Percentiles rank a stretch among this genome's conserved stretches.
These are phyloP conservation scores for Blastocystis sp. DNA, from an alignment of 352 stramenopile genomes.

Conservation along the genomic window DNA sequence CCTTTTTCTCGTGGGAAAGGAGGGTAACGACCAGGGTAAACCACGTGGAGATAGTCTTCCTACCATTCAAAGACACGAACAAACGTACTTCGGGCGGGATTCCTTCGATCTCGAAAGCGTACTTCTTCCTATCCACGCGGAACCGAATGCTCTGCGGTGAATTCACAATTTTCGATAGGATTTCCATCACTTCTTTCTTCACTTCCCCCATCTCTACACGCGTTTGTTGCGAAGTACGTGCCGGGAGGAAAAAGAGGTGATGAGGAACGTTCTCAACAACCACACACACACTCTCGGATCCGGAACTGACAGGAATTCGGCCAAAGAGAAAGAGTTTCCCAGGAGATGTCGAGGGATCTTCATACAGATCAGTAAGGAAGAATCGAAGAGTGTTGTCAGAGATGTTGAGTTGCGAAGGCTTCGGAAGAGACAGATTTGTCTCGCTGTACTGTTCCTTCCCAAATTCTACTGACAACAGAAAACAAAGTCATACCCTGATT, in stretches of 20 bases:
- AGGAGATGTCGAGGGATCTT: conserved; percentile 77
- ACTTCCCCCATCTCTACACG: conserved; percentile 73
- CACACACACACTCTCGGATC: conserved; percentile 73
- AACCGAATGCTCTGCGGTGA: conserved; percentile 79
- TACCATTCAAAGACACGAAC: neutral
- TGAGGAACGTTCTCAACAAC: conserved; percentile 86
- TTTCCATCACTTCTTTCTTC: conserved; percentile 78
- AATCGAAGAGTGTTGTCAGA: conserved; percentile 76
- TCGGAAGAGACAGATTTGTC: neutral
- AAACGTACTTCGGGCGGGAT: conserved; percentile 77
- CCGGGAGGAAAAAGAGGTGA: conserved; percentile 87
- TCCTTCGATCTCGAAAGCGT: conserved; percentile 90
- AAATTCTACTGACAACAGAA: too few relatives aligned
- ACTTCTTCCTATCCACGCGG: conserved; percentile 81
- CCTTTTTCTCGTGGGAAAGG: conserved; percentile 72
- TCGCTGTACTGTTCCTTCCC: too few relatives aligned
- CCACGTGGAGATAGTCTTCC: conserved; percentile 92
- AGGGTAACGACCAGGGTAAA: conserved; percentile 88
- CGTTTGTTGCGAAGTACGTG: conserved; percentile 66
- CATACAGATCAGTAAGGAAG: conserved; percentile 92
- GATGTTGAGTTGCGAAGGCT: neutral
- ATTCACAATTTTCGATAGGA: conserved; percentile 81
- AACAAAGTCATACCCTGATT: neutral
- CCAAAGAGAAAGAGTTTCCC: conserved; percentile 94
- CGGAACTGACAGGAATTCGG: conserved; percentile 75